phyloP scores from a whole-genome alignment of 352 stramenopile species.

The Phytophthora citrophthora region DNA sequence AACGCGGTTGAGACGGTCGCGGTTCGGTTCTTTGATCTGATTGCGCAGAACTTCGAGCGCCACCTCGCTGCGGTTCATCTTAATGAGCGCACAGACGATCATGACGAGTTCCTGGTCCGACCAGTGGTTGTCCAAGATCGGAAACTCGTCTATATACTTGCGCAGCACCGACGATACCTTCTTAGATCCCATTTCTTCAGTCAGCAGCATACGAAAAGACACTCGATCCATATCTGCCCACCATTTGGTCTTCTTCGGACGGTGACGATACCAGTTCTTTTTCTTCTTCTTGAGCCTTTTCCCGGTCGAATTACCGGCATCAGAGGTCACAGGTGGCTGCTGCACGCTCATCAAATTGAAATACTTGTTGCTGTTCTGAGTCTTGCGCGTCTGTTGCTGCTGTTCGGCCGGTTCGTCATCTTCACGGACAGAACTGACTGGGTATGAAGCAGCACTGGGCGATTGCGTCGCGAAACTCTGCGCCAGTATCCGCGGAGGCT shows the following conservation, averaged over 20 bases:
- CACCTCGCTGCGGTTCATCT: constrained; percentile 67
- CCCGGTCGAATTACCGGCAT: background rate
- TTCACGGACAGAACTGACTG: background rate
- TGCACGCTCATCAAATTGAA: constrained; percentile 26
- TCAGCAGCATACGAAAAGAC: constrained; percentile 66
- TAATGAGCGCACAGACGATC: constrained; percentile 74
- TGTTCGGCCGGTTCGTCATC: constrained; percentile 8
- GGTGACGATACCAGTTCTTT: background rate
- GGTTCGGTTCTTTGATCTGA: constrained; percentile 65
- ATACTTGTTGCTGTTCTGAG: constrained; percentile 29
- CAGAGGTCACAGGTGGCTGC: background rate
- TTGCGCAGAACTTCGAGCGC: constrained; percentile 67
- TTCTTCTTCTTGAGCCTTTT: constrained; percentile 11
- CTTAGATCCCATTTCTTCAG: constrained; percentile 60
- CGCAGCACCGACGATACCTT: constrained; percentile 65
- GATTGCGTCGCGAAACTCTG: constrained; percentile 7
- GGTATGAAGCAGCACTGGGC: constrained; percentile 2
- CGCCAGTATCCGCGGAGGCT: constrained; percentile 4
- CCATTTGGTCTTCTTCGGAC: constrained; percentile 42
- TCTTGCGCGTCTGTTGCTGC: constrained; percentile 12
- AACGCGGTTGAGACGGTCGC: constrained; percentile 66
- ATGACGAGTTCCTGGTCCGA: constrained; percentile 78
- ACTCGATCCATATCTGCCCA: constrained; percentile 64
- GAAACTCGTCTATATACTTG: constrained; percentile 74
- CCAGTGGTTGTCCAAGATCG: constrained; percentile 68